Conservation (phyloP, 2,329 filamentous ascomycete genomes). For the Sporothrix protearum region DNA sequence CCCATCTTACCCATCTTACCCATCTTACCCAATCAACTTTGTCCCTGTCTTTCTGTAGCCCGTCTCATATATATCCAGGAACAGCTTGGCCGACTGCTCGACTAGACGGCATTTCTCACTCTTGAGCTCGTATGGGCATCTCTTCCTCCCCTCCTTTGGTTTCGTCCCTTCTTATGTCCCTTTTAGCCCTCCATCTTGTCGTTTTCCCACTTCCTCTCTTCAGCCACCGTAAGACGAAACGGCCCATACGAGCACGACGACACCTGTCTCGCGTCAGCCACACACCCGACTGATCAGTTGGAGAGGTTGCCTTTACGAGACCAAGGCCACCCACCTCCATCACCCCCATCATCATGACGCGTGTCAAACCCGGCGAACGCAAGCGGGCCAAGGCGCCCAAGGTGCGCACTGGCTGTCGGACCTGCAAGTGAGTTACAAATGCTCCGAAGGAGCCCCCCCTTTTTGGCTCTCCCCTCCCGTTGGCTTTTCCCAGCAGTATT, state of each 20-base stretch:
- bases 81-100: background rate
- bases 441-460: background rate
- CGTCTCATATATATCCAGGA: background rate
- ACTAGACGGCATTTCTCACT: background rate
- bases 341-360: constrained; percentile 16
- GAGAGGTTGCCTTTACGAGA: background rate
- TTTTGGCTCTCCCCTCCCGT: background rate
- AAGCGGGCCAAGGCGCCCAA: constrained; percentile 25
- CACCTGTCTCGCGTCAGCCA: background rate
- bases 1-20: background rate
- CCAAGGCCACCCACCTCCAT: background rate
- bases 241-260: background rate
- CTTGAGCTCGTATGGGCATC: constrained; percentile 14
- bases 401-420: constrained; percentile 25
- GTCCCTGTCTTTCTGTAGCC: background rate
- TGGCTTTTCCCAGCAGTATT: background rate
- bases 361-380: constrained; percentile 25
- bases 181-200: background rate
- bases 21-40: background rate
- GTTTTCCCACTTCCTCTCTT: background rate
- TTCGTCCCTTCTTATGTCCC: background rate
- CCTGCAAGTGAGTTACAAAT: constrained; percentile 25
- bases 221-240: background rate
- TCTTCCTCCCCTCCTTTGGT: too few relatives aligned
- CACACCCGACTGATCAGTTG: background rate